Base-by-base conservation (phyloP, 371 early-diverging fungal genomes). In the Zancudomyces culisetae region DNA sequence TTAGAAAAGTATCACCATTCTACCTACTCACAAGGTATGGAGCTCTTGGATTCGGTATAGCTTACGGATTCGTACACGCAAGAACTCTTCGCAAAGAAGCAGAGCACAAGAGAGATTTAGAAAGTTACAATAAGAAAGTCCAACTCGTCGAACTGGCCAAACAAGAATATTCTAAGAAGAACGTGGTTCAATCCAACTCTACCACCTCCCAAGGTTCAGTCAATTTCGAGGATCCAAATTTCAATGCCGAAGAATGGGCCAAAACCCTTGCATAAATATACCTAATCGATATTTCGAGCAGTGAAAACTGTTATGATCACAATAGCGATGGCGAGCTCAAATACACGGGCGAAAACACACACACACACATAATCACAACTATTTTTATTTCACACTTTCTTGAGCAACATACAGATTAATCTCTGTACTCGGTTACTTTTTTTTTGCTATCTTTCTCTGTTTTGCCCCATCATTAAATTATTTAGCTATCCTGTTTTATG, bases 1-100 rank as follows among this genome's bases (percentile, higher is more conserved):
- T 49, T 30, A 49, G 50, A 49, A 3, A 49, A 21, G 50, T 49
- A 35, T 27, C 27, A n/a, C 40, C 50, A 35, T 35, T 49, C 4
- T 49, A 27, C 50, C 39, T 27, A 20, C 26, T 49, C 21, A 29
- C 30, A 2, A 8, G 83, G 66, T 83, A 80, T 79, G 77, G 77
- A 57, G 81, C 76, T 53, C 72, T 81, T 62, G 76, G 71, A 49
- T 69, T 70, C 43, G 83, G 83, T 59, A 70, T 81, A 43, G 75
- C 74, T 58, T 83, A 83, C 60, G 83, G 83, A 41, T 76, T 69
- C 60, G 66, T 72, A 45, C 83, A 80, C 69, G 76, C 78, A 51
- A 70, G 72, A 43, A 68, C 74, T 43, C 70, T 83, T 66, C 70
- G 74, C 49, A 72, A 72, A 56, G 66, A 74, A 55, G 80, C 77